Conservation (phyloP, 306 rosid genomes). For the Ammopiptanthus mongolicus region DNA sequence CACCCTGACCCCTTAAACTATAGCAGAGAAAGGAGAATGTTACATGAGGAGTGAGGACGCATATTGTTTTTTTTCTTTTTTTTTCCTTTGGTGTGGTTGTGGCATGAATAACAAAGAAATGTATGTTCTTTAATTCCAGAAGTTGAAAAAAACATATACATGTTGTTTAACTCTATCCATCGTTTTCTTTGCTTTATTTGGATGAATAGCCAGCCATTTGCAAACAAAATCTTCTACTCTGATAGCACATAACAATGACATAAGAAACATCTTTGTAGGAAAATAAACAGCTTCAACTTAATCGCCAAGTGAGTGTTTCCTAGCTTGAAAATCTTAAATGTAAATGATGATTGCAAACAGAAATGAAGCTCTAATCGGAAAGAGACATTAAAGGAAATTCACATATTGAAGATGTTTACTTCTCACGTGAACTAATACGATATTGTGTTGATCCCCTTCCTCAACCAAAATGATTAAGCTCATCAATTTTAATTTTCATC, state of each 20-base stretch:
- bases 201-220: not conserved
- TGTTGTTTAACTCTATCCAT: not conserved
- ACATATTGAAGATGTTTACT: no score
- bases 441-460: no score
- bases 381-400: no score
- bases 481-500: no score
- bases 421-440: no score
- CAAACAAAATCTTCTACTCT: not conserved
- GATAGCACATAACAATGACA: not conserved
- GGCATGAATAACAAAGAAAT: not conserved
- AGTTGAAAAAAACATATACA: not conserved
- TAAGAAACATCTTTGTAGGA: no score
- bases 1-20: not conserved
- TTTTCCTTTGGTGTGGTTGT: not conserved
- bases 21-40: conserved; percentile 6
- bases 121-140: not conserved
- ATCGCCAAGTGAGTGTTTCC: no score
- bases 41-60: not conserved
- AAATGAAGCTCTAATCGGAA: no score
- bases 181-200: not conserved
- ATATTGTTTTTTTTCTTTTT: not conserved
- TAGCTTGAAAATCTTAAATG: no score
- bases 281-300: no score
- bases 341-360: no score
- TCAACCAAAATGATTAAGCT: no score